A percentile compares a stretch with the other conserved stretches of the same genome.
Conservation (phyloP, 352 stramenopile species). For the Hyaloperonospora brassicae region DNA sequence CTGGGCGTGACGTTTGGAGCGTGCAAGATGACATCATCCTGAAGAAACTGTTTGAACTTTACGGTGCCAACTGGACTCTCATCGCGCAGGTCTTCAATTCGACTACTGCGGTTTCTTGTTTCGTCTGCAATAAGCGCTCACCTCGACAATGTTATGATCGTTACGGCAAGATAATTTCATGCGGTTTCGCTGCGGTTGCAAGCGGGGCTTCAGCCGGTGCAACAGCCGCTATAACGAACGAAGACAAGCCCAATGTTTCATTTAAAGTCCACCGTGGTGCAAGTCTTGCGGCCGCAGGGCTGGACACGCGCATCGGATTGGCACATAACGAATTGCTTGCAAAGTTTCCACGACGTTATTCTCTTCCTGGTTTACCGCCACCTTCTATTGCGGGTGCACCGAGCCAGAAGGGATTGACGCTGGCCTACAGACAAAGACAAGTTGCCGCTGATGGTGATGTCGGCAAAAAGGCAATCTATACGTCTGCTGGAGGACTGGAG, state of each 20-base stretch:
- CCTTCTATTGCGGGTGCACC: conserved; percentile 49
- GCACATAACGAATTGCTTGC: conserved; percentile 46
- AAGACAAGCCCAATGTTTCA: conserved; percentile 25
- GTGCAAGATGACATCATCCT: conserved; percentile 68
- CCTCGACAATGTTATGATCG: conserved; percentile 82
- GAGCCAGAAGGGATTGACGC: conserved; percentile 43
- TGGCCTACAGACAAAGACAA: conserved; percentile 44
- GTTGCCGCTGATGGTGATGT: conserved; percentile 4
- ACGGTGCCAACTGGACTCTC: conserved; percentile 82
- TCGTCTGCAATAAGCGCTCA: conserved; percentile 66
- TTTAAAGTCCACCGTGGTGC: conserved; percentile 43
- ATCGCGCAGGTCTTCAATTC: conserved; percentile 81
- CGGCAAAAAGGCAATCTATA: conserved; percentile 13
- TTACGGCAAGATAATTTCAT: conserved; percentile 78
- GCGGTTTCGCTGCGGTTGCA: conserved; percentile 22
- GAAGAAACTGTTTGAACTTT: conserved; percentile 80
- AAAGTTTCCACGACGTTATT: conserved; percentile 40
- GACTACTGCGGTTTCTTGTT: conserved; percentile 58
- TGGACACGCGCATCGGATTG: conserved; percentile 58
- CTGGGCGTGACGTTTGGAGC: conserved; percentile 53
- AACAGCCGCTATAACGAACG: conserved; percentile 26
- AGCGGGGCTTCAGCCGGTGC: conserved; percentile 1
- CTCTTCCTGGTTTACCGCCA: conserved; percentile 51
- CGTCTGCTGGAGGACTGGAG: conserved; percentile 26
- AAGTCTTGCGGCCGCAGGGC: conserved; percentile 26